Evolutionary conservation across 495 filamentous ascomycete genomes (phyloP), one percentile per base, ranked within the genome.

Genomic region (Copromyces sp.): DNA sequence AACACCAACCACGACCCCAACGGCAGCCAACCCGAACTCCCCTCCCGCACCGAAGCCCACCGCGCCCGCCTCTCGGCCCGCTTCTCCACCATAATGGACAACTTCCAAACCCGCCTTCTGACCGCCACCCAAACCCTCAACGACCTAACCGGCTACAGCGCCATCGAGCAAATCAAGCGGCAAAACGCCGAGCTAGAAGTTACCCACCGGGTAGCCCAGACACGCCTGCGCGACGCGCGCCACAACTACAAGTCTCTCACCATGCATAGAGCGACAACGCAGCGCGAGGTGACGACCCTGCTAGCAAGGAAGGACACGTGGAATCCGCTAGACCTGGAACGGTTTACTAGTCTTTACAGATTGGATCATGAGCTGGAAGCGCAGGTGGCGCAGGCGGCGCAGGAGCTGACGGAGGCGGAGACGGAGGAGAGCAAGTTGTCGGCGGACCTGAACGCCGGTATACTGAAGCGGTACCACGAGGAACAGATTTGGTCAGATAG

Each of bases 401-500:
- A 90, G 35, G 87, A 86, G 17, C 83, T 98, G 68, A 86, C 89
- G n/a, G 83, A 85, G 44, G 89, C 92, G 0, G 95, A 99, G 81
- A 84, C 87, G 47, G 88, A 90, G 40, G 89, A 94, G 14, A 95
- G 4, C 82, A 90, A 93, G 68, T 88, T 93, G 2, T 87, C 89
- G 37, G 86, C 89, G 9, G 87, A 89, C 77, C 83, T 99, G 68
- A 93, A 90, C 78, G 88, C 90, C 45, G 88, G 87, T 42, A 98
- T 98, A 72, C 84, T 98, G 40, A 90, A 90, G 39, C 89, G 95
- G 38, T 99, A 99, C 82, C 95, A 99, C 82, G 95, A 99, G 82
- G 95, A 99, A 82, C 95, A 99, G 85, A 97, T 99, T 68, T 99
- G 95, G 95, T 95, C 92, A 76, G 95, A 99, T 78, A 95, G 97